These are phyloP conservation scores for Aspergillus sclerotioniger DNA, from an alignment of 495 filamentous ascomycete genomes.

Conservation along the genomic window DNA sequence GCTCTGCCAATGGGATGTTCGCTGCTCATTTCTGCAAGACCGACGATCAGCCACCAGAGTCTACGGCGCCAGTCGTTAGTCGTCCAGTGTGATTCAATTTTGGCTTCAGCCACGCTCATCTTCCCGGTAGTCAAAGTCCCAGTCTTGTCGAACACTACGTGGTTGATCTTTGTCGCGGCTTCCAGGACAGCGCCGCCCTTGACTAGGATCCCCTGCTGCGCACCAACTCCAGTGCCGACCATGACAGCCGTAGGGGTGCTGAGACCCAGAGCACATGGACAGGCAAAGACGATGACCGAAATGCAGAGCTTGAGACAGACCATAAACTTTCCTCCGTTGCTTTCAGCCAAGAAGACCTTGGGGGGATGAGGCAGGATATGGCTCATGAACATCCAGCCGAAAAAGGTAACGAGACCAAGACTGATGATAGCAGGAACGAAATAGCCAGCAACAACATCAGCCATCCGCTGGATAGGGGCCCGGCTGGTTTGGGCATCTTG, in stretches of 20 bases:
- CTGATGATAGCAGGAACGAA: conserved; percentile 89
- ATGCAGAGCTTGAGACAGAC: conserved; percentile 98
- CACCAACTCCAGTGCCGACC: conserved; percentile 95
- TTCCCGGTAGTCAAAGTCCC: conserved; percentile 92
- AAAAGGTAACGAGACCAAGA: conserved; percentile 82
- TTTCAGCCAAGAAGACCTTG: conserved; percentile 78
- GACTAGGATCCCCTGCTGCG: conserved; percentile 94
- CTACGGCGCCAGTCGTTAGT: conserved; percentile 63
- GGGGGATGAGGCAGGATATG: conserved; percentile 81
- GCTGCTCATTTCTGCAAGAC: conserved; percentile 87
- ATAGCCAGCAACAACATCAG: conserved; percentile 86
- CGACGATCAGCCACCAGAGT: conserved; percentile 93
- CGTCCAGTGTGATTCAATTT: conserved; percentile 66
- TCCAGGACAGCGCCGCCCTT: conserved; percentile 95
- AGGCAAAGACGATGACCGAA: conserved; percentile 97
- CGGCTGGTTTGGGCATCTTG: conserved; percentile 94
- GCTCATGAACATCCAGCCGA: conserved; percentile 92
- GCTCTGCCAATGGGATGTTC: conserved; percentile 94
- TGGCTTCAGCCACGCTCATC: conserved; percentile 80
- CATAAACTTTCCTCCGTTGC: conserved; percentile 86
- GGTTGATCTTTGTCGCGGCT: conserved; percentile 84
- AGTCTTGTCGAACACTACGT: conserved; percentile 99
- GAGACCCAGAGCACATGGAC: conserved; percentile 91
- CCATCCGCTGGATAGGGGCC: conserved; percentile 92
- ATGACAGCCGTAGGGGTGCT: conserved; percentile 96